Base-by-base conservation (phyloP, 768 basidiomycete species). In the Kondoa malvinella region DNA sequence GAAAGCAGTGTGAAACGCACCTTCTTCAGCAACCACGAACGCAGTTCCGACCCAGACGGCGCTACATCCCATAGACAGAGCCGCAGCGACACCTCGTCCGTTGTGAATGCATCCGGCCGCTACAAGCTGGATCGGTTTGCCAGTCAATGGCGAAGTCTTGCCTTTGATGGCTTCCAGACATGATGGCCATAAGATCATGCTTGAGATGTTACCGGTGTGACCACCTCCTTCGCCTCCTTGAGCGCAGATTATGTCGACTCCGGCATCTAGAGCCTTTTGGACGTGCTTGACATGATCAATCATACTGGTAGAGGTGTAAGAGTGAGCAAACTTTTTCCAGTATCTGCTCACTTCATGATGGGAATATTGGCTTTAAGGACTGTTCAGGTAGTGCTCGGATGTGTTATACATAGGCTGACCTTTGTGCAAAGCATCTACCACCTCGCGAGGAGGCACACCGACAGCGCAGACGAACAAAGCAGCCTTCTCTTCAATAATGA, bases 211-310 rank as follows among this genome's bases (percentile, higher is more conserved):
- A 27, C 92, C 92, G 0, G 92, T 92, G 80, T 91, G 89, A 16
- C 88, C 88, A 65, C 90, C 89, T 40, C 88, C 92, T 78, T 95
- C 92, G 29, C 89, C 88, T 1, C 87, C 91, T 78, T 94, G 68
- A 2, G 90, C 90, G 74, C 92, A 95, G 75, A 96, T 92, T 69
- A 96, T 80, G 74, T 96, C 92, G 33, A 89, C 87, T 34, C 92
- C 92, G 40, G 81, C 86, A 1, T 82, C 87, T 32, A 71, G 69
- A 26, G 76, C 76, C 66, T 76, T 75, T 57, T 64, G 33, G 30
- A 76, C n/a, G n/a, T n/a, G n/a, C n/a, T n/a, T n/a, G n/a, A n/a
- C n/a, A n/a, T n/a, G n/a, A n/a, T n/a, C n/a, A n/a, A n/a, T n/a
- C n/a, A n/a, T n/a, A n/a, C n/a, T n/a, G n/a, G n/a, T n/a, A n/a